phyloP scores from a whole-genome alignment of 192 early-diverging fungal genomes.

The Entomortierella beljakovae region DNA sequence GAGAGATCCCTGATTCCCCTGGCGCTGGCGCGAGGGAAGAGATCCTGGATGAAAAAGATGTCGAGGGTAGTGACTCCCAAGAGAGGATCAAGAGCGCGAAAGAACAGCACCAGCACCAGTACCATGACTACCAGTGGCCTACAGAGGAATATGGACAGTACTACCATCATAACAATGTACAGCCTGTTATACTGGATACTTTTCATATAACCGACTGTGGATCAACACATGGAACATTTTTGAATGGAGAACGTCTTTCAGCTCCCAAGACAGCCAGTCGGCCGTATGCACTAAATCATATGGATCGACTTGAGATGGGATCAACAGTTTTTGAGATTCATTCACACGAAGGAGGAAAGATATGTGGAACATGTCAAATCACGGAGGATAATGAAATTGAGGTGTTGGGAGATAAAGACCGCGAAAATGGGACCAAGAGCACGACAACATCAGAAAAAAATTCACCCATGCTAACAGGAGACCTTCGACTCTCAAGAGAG shows the following conservation, averaged over 20 bases:
- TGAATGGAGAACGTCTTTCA: constrained; percentile 75
- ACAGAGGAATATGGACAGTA: constrained; percentile 32
- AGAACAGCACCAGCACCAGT: constrained; percentile 9
- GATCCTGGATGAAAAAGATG: neutral
- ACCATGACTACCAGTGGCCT: constrained; percentile 25
- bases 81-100: neutral
- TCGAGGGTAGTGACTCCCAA: neutral
- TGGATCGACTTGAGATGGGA: constrained; percentile 69
- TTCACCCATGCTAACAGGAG: constrained; percentile 12
- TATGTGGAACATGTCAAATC: constrained; percentile 71
- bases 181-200: constrained; percentile 6
- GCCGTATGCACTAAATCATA: constrained; percentile 66
- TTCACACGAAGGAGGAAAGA: constrained; percentile 67
- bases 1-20: constrained; percentile 32
- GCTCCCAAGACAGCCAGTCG: constrained; percentile 70
- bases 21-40: constrained; percentile 24
- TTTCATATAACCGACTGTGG: constrained; percentile 73
- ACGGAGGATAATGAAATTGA: constrained; percentile 64
- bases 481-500: constrained; percentile 21
- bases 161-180: constrained; percentile 9
- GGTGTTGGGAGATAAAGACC: constrained; percentile 49
- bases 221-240: constrained; percentile 82
- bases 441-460: constrained; percentile 3
- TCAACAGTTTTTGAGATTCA: constrained; percentile 72
- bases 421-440: neutral